A percentile compares a stretch with the other conserved stretches of the same genome.
phyloP scores from a whole-genome alignment of 768 basidiomycete species.

The Punctularia strigosozonata region DNA sequence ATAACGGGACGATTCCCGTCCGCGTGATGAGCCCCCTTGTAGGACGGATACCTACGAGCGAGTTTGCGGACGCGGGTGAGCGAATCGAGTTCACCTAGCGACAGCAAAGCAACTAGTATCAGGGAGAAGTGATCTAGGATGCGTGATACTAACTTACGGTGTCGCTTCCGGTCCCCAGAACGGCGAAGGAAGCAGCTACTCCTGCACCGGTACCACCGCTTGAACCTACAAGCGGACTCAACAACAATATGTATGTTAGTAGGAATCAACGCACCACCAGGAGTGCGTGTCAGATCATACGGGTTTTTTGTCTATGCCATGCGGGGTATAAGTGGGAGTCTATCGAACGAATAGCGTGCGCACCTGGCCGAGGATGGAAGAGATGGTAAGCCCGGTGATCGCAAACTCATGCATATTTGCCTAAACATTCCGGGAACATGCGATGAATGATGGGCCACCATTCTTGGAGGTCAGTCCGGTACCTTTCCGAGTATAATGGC shows the following conservation, averaged over 20 bases:
- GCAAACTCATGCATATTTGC: constrained; percentile 1
- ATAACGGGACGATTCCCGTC: not conserved
- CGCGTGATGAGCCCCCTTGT: not conserved
- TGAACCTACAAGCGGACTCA: not conserved
- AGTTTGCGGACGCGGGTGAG: not conserved
- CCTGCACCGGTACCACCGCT: not conserved
- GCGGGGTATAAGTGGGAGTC: not conserved
- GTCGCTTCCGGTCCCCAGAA: not conserved
- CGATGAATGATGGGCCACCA: no score
- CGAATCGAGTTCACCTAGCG: constrained; percentile 1
- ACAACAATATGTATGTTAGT: not conserved
- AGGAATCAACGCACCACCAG: not conserved
- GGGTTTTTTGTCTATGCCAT: constrained; percentile 2
- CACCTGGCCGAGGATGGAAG: not conserved
- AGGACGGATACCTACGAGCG: not conserved
- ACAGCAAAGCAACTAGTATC: no score
- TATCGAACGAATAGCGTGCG: not conserved
- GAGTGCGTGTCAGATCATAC: constrained; percentile 1
- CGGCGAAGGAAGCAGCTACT: not conserved
- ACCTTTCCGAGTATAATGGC: not conserved
- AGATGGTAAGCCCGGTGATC: not conserved
- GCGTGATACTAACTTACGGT: no score
- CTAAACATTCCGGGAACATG: not conserved
- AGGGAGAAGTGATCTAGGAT: no score
- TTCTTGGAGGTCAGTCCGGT: no score